phyloP scores from a whole-genome alignment of 768 basidiomycete genomes.

The Imleria badia region DNA sequence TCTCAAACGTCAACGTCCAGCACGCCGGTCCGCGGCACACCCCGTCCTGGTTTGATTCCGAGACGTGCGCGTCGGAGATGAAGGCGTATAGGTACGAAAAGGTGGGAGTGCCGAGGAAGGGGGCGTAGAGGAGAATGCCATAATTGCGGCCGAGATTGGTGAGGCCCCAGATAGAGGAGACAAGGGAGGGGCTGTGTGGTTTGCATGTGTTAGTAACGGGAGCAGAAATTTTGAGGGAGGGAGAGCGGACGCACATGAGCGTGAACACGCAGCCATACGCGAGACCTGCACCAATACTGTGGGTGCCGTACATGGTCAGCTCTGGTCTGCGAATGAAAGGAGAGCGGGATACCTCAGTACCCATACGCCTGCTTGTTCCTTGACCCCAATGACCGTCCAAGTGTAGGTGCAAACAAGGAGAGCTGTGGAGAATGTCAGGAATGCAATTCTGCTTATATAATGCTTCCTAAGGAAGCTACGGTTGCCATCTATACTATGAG shows the following conservation, averaged over 20 bases:
- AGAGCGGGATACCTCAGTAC: constrained; percentile 50
- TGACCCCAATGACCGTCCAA: constrained; percentile 53
- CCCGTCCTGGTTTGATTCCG: constrained; percentile 10
- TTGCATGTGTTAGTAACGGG: background rate
- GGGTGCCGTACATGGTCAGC: constrained; percentile 1
- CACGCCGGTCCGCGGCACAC: constrained; percentile 61
- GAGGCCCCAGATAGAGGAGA: constrained; percentile 71
- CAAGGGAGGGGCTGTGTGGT: constrained; percentile 51
- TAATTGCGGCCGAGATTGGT: constrained; percentile 72
- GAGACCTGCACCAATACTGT: constrained; percentile 62
- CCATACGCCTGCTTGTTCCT: constrained; percentile 59
- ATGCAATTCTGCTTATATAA: constrained; percentile 58
- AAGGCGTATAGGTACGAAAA: constrained; percentile 83
- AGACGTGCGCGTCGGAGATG: constrained; percentile 51
- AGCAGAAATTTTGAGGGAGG: background rate
- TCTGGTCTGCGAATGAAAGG: background rate
- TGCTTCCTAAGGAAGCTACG: constrained; percentile 42
- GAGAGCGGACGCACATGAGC: constrained; percentile 51
- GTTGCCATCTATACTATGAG: constrained; percentile 35
- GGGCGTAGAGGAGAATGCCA: constrained; percentile 71
- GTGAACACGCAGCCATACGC: constrained; percentile 74
- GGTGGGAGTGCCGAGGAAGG: constrained; percentile 69
- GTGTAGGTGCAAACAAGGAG: constrained; percentile 51
- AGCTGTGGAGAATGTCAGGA: constrained; percentile 50
- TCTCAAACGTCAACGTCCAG: constrained; percentile 66